Evolutionary conservation across 495 filamentous ascomycete species (phyloP).

Genomic region (Penicillium herquei): DNA sequence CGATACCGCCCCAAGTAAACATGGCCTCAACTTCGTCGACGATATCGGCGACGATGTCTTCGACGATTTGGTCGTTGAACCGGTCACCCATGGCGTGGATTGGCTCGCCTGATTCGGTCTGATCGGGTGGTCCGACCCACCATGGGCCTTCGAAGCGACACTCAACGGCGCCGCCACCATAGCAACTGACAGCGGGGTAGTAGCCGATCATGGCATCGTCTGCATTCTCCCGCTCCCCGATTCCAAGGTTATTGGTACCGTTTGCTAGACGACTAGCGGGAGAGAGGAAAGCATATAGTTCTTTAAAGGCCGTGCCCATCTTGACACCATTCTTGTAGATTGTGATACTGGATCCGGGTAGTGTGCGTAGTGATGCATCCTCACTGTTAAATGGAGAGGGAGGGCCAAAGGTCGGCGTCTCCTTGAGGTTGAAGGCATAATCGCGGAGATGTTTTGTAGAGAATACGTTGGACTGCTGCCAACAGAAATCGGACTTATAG

Average conservation of each 20-base stretch:
- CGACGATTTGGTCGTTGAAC: conserved; percentile 91
- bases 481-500: conserved; percentile 89
- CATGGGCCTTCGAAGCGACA: conserved; percentile 88
- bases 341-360: conserved; percentile 82
- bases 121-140: conserved; percentile 73
- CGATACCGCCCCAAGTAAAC: conserved; percentile 46
- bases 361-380: conserved; percentile 68
- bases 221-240: conserved; percentile 73
- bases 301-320: conserved; percentile 84
- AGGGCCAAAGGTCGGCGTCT: conserved; percentile 49
- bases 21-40: conserved; percentile 81
- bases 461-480: conserved; percentile 92
- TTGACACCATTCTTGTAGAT: conserved; percentile 88
- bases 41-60: conserved; percentile 89
- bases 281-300: conserved; percentile 88
- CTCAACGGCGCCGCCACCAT: conserved; percentile 85
- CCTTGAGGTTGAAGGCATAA: conserved; percentile 49
- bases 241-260: conserved; percentile 61
- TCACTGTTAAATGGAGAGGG: conserved; percentile 65
- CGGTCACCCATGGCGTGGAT: conserved; percentile 69
- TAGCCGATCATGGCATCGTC: conserved; percentile 96
- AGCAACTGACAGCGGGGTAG: conserved; percentile 89
- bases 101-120: conserved; percentile 31
- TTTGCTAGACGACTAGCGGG: conserved; percentile 70
- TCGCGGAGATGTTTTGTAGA: conserved; percentile 86